Evolutionary conservation across 1,284 basidiomycete species (phyloP).

Genomic region (Inonotus obliquus): DNA sequence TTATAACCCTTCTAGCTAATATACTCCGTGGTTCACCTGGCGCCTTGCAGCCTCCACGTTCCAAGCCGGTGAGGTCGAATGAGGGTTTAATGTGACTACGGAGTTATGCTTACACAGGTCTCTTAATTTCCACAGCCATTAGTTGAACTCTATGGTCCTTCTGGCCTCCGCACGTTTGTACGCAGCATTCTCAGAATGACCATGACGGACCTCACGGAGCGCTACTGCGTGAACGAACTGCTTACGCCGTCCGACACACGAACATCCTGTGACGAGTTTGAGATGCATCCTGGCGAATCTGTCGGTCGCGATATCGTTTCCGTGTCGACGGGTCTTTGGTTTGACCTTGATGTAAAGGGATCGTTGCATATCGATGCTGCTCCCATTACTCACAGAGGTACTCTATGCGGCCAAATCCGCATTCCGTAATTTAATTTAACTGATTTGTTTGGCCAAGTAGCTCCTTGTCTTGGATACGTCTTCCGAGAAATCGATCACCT

Average conservation of each 20-base stretch:
- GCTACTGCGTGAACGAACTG: slow-evolving; percentile 81
- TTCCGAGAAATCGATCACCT: slow-evolving; percentile 47
- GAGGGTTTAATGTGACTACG: not conserved
- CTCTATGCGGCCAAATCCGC: slow-evolving; percentile 18
- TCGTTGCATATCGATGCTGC: slow-evolving; percentile 69
- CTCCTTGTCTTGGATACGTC: slow-evolving; percentile 80
- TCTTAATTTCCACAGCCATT: slow-evolving; percentile 37
- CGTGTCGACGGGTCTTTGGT: slow-evolving; percentile 71
- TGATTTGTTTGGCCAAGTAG: slow-evolving; percentile 35
- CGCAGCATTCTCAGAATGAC: slow-evolving; percentile 73
- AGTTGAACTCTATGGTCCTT: slow-evolving; percentile 81
- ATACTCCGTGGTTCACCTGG: slow-evolving; percentile 40
- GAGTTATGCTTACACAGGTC: not conserved
- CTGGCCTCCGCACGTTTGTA: slow-evolving; percentile 76
- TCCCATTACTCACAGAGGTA: slow-evolving; percentile 79
- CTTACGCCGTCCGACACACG: slow-evolving; percentile 46
- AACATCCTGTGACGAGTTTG: slow-evolving; percentile 44
- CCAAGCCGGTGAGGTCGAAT: slow-evolving; percentile 20
- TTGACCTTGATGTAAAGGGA: slow-evolving; percentile 40
- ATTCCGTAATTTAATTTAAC: not conserved
- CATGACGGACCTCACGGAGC: slow-evolving; percentile 55
- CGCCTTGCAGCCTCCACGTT: slow-evolving; percentile 30
- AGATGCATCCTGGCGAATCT: slow-evolving; percentile 65
- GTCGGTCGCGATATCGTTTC: slow-evolving; percentile 61
- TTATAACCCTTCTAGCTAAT: slow-evolving; percentile 69